A percentile compares a stretch with the other conserved stretches of the same genome.
These are phyloP conservation scores for Neostapfia colusana DNA, from an alignment of 176 grass and related monocot species.

Conservation along the genomic window DNA sequence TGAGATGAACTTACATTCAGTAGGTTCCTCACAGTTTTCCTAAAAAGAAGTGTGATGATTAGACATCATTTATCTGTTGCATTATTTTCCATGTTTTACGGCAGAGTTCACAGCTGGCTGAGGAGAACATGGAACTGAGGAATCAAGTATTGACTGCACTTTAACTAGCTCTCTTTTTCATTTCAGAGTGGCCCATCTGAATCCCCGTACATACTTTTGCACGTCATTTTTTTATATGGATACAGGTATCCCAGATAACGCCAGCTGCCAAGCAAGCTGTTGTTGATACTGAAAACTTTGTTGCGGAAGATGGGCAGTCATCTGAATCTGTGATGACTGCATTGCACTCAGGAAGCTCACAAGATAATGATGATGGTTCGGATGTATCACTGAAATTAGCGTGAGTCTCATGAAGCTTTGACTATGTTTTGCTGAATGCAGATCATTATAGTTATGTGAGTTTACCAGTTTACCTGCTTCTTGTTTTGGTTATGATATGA, in stretches of 20 bases:
- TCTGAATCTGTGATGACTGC: conserved; percentile 95
- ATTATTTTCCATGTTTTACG: conserved; percentile 17
- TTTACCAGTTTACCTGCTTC: neutral
- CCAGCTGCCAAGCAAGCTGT: conserved; percentile 43
- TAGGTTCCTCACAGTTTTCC: neutral
- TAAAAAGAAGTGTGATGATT: neutral
- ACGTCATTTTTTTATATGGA: neutral
- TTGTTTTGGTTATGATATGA: neutral
- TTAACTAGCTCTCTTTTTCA: neutral
- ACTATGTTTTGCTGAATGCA: neutral
- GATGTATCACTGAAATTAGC: conserved; percentile 88
- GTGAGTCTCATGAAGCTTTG: conserved; percentile 31
- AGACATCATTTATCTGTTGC: conserved; percentile 33
- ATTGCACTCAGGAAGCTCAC: conserved; percentile 69
- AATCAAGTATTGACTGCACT: conserved; percentile 55
- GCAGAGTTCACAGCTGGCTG: conserved; percentile 59
- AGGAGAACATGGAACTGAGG: conserved; percentile 84
- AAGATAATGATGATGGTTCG: conserved; percentile 84
- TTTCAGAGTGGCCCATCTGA: conserved; percentile 11
- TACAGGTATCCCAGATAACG: conserved; percentile 62
- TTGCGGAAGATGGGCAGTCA: conserved; percentile 90
- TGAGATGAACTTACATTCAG: neutral
- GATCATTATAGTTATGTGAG: neutral
- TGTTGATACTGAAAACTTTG: conserved; percentile 58
- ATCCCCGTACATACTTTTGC: neutral